Base-by-base conservation (phyloP, 129 eudicot genomes). In the Erigeron canadensis region DNA sequence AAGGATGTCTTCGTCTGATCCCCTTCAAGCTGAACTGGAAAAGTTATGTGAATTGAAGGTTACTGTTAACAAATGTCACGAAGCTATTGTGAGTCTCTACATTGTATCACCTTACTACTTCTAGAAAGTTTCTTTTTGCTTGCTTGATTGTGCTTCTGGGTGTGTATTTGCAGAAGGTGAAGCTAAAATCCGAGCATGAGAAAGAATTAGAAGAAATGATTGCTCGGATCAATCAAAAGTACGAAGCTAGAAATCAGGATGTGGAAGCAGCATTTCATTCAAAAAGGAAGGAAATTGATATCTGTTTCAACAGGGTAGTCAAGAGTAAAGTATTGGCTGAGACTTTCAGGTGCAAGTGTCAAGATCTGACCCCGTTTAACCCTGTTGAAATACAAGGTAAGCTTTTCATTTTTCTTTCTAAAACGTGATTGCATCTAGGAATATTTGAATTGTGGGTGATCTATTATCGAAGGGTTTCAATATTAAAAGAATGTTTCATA, bases 321-420 rank as follows among this genome's bases (percentile, higher is more conserved):
- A 82, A 77, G 87, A 89, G 85, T 80, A 83, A 81, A 70, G 46
- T 74, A 17, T 74, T 92, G 78, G 96, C 94, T 0, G 95, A 88
- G n/a, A 77, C 84, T 61, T 85, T 77, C 74, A 82, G 82, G 75
- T 85, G 80, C 10, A 85, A 81, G 79, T 89, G 91, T 78, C 50
- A 79, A 72, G 96, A 91, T 79, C 55, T 72, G 68, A 76, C 74
- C 71, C 66, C 82, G 53, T 71, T 89, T 72, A 77, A 80, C 22
- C 53, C 66, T 71, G 39, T 65, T 9, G 77, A 75, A 41, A 61
- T 65, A 45, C 87, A 72, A 76, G 88, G 95, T 91, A 79, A 50
- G 58, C 21, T 61, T 57, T 63, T 68, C 22, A 63, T 15, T 48
- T 7, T 48, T 10, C 18, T 10, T 18, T 50, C 56, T 50, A 16